These are phyloP conservation scores for Trichoderma sp. DNA, from an alignment of 2,329 filamentous ascomycete species.

Conservation along the genomic window DNA sequence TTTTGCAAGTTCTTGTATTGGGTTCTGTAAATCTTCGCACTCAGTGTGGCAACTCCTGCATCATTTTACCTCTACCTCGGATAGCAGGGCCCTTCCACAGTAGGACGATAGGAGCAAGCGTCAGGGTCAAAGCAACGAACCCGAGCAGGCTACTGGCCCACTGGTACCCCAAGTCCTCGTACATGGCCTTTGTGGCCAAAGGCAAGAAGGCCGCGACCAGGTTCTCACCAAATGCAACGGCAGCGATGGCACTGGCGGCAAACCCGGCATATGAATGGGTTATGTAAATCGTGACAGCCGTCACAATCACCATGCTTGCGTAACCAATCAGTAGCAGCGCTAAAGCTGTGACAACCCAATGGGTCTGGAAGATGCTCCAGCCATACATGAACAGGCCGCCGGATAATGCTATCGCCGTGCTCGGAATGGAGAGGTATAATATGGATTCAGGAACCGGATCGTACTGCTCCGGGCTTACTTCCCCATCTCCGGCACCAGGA, in stretches of 20 bases:
- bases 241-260: background rate
- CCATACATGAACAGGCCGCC: conserved; percentile 4
- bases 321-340: background rate
- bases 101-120: background rate
- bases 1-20: background rate
- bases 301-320: background rate
- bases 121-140: background rate
- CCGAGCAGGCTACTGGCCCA: background rate
- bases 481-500: background rate
- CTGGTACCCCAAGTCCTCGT: background rate
- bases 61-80: background rate
- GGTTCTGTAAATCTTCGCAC: background rate
- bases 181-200: background rate
- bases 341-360: background rate
- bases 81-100: background rate
- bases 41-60: background rate
- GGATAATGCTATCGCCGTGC: background rate
- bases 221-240: background rate
- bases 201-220: background rate
- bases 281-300: background rate
- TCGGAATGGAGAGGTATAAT: background rate
- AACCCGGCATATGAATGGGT: background rate
- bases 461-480: background rate
- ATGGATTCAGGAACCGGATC: background rate
- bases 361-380: background rate